These are phyloP conservation scores for Phytophthora gonapodyides DNA, from an alignment of 352 stramenopile genomes.

Conservation along the genomic window DNA sequence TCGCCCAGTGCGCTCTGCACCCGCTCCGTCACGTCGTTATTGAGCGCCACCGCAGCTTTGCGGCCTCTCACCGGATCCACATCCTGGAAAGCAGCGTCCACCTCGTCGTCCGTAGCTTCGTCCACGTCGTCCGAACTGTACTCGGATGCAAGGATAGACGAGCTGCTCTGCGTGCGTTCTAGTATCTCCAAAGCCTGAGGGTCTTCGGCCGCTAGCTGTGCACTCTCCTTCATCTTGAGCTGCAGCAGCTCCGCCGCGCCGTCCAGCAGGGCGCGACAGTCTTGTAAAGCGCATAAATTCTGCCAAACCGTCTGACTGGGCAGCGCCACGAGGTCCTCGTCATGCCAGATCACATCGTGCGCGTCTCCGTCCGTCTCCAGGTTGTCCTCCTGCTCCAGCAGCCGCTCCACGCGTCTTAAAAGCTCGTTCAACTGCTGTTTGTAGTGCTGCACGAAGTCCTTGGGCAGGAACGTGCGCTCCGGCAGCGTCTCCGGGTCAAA, in stretches of 20 bases:
- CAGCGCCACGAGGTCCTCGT: constrained; percentile 43
- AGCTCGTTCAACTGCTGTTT: constrained; percentile 66
- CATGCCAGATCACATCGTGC: constrained; percentile 37
- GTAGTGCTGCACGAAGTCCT: constrained; percentile 62
- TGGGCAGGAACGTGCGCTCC: constrained; percentile 54
- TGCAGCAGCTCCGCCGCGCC: constrained; percentile 49
- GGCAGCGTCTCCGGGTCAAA: constrained; percentile 54
- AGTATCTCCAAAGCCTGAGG: constrained; percentile 42
- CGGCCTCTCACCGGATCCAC: constrained; percentile 78
- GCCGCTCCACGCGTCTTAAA: constrained; percentile 54
- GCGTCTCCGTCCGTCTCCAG: constrained; percentile 54
- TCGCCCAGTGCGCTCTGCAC: constrained; percentile 55
- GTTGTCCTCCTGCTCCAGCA: constrained; percentile 64
- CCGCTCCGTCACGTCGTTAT: constrained; percentile 76
- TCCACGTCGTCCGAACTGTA: constrained; percentile 60
- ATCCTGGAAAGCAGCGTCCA: constrained; percentile 61
- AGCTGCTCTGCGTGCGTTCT: constrained; percentile 47
- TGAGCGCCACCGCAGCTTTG: constrained; percentile 73
- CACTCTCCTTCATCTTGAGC: constrained; percentile 71
- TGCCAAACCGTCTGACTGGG: constrained; percentile 65
- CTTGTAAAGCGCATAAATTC: constrained; percentile 62
- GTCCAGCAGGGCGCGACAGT: constrained; percentile 51
- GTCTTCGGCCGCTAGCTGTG: constrained; percentile 50
- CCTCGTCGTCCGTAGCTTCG: constrained; percentile 49
- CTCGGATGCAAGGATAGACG: constrained; percentile 50